Evolutionary conservation across 1,284 basidiomycete genomes (phyloP), one percentile per base, ranked within the genome.

Genomic region (Trichosporon ovoides): DNA sequence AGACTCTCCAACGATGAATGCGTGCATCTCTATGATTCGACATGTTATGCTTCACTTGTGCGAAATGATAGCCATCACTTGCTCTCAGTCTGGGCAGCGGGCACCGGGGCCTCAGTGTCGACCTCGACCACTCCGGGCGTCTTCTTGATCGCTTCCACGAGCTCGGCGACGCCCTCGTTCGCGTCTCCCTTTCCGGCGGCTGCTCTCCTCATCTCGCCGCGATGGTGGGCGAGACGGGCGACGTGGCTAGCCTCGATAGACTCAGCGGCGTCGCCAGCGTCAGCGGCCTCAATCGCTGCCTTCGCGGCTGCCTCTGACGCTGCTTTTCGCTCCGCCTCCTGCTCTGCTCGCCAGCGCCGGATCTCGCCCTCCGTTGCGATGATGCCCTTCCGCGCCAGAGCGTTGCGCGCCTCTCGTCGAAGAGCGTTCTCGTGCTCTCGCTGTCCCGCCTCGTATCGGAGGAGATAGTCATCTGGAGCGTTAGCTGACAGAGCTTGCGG

Each of bases 281-380:
- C 58, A 13, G 52, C 34, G 51, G 28, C 57, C 28, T 56, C 55
- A 28, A 43, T 56, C 35, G 52, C 58, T n/a, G 50, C 54, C 37
- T 57, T 60, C 38, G 31, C 52, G 18, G 38, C 56, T 55, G 52
- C 56, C 59, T 64, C 62, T 56, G 43, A 35, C 0, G 14, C 20
- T 2, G 57, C 57, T 7, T 7, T 16, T 13, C 56, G 50, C 50
- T 70, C 63, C 36, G 67, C 75, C 54, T 79, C 79, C 65, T 70
- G 74, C 61, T 78, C 78, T 19, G 80, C 82, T 69, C 83, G 86
- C 90, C 90, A 93, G 71, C 84, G 85, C 38, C 84, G 80, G 49
- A 92, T 91, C 68, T 88, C 89, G 11, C 85, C 84, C 75, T 93
- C 90, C 9, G 89, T 91, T 4, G 85, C 84, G 59, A 92, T 83